Evolutionary conservation across 2,329 filamentous ascomycete species (phyloP).

Genomic region (Chrysoporthe austroafricana): DNA sequence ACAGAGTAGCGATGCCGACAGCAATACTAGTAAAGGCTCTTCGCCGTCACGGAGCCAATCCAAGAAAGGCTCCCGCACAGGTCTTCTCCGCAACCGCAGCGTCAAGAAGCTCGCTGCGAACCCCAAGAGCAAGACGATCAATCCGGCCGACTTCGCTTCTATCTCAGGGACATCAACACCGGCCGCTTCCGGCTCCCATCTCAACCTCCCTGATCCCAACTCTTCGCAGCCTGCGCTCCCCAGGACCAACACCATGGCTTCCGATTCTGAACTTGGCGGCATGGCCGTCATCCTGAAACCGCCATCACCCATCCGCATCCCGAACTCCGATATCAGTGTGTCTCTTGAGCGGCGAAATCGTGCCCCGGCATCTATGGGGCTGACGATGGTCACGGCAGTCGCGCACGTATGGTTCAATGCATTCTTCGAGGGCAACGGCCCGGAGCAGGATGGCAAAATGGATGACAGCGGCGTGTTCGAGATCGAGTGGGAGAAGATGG

Average conservation of each 20-base stretch:
- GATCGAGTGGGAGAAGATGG: conserved; percentile 71
- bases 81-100: conserved; percentile 26
- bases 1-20: conserved; percentile 20
- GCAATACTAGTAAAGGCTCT: conserved; percentile 31
- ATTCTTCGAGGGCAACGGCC: conserved; percentile 84
- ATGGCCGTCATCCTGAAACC: conserved; percentile 82
- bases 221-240: conserved; percentile 22
- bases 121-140: conserved; percentile 37
- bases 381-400: conserved; percentile 89
- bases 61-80: conserved; percentile 30
- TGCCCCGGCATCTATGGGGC: conserved; percentile 73
- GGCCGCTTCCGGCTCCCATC: conserved; percentile 22
- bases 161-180: conserved; percentile 24
- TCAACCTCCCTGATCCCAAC: conserved; percentile 22
- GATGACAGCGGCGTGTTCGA: conserved; percentile 67
- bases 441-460: conserved; percentile 67
- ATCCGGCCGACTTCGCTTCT: conserved; percentile 30
- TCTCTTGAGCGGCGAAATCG: conserved; percentile 86
- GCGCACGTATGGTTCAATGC: conserved; percentile 97
- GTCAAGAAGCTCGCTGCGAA: conserved; percentile 26
- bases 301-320: conserved; percentile 66
- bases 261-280: conserved; percentile 60
- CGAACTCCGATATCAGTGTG: conserved; percentile 87
- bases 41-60: conserved; percentile 33
- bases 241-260: conserved; percentile 31